Percentiles rank a stretch among this genome's conserved stretches.
These are phyloP conservation scores for Lichtheimia ornata DNA, from an alignment of 371 early-diverging fungal species.

Conservation along the genomic window DNA sequence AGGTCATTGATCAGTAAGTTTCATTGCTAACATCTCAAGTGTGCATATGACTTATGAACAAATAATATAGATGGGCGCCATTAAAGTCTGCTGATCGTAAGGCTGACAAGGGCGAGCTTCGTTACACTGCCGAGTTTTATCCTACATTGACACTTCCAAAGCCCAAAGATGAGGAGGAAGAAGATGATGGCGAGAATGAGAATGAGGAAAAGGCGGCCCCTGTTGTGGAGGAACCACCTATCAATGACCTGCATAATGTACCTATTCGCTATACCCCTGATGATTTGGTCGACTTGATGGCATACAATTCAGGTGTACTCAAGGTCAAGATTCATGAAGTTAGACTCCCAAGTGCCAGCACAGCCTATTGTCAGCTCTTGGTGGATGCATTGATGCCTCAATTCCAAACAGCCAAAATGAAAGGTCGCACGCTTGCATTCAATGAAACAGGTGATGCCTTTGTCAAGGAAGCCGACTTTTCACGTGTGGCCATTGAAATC, in stretches of 20 bases:
- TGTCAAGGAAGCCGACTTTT: slow-evolving; percentile 64
- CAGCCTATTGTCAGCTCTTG: slow-evolving; percentile 40
- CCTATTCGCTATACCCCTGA: slow-evolving; percentile 47
- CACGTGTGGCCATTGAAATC: slow-evolving; percentile 57
- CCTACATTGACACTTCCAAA: slow-evolving; percentile 60
- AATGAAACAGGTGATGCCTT: slow-evolving; percentile 55
- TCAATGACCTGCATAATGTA: slow-evolving; percentile 26
- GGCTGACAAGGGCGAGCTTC: slow-evolving; percentile 61
- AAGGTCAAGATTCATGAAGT: slow-evolving; percentile 47
- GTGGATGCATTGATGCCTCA: slow-evolving; percentile 43
- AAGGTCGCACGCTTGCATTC: slow-evolving; percentile 34
- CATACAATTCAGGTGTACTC: slow-evolving; percentile 43
- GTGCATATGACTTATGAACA: neutral
- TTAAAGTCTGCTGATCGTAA: slow-evolving; percentile 60
- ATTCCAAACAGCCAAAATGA: slow-evolving; percentile 41
- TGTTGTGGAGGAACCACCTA: slow-evolving; percentile 13
- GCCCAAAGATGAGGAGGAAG: slow-evolving; percentile 11
- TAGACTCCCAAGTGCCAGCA: slow-evolving; percentile 18
- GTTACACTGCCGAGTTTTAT: slow-evolving; percentile 67
- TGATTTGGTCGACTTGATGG: slow-evolving; percentile 37
- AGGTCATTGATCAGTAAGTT: slow-evolving; percentile 31
- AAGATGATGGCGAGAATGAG: slow-evolving; percentile 10
- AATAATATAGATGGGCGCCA: slow-evolving; percentile 58
- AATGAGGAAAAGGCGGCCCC: neutral
- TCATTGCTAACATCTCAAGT: neutral